These are phyloP conservation scores for Scenedesmus sp. DNA, from an alignment of 163 green algal species.

Conservation along the genomic window DNA sequence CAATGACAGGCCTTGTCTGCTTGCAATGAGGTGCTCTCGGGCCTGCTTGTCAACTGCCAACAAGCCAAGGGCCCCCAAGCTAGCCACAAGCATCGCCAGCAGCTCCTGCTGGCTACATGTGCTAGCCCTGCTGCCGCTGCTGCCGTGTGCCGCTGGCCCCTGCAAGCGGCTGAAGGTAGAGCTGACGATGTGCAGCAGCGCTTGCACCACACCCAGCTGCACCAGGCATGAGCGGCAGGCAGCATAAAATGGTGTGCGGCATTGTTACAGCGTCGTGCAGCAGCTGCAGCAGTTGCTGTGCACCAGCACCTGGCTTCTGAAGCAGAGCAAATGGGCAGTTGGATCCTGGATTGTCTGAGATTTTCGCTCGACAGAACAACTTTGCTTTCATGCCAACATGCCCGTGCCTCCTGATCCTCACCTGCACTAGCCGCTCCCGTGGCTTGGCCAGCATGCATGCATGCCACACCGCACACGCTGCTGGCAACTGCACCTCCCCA, in stretches of 20 bases:
- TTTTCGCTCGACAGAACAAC: too few species aligned
- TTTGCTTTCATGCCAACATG: neutral
- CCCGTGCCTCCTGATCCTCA: neutral
- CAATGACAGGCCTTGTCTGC: neutral
- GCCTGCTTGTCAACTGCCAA: slow-evolving; percentile 38
- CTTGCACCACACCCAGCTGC: slow-evolving; percentile 37
- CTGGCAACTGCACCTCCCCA: slow-evolving; percentile 39
- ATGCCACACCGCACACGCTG: slow-evolving; percentile 38
- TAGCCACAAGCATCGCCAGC: slow-evolving; percentile 9
- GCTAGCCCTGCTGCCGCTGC: slow-evolving; percentile 15
- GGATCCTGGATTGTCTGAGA: neutral
- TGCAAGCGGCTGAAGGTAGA: slow-evolving; percentile 14
- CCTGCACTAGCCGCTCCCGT: slow-evolving; percentile 31
- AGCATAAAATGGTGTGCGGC: neutral
- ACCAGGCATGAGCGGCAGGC: neutral
- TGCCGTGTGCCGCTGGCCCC: neutral
- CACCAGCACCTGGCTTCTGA: neutral
- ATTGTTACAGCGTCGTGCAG: neutral
- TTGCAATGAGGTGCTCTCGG: neutral
- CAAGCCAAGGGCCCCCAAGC: slow-evolving; percentile 28
- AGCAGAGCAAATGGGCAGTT: neutral
- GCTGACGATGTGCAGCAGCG: slow-evolving; percentile 26
- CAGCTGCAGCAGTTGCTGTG: neutral
- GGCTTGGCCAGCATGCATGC: slow-evolving; percentile 12
- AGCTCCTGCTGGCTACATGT: neutral